Evolutionary conservation across 139 green algal genomes (phyloP), one percentile per base, ranked within the genome.

Genomic region (Pleodorina starrii): DNA sequence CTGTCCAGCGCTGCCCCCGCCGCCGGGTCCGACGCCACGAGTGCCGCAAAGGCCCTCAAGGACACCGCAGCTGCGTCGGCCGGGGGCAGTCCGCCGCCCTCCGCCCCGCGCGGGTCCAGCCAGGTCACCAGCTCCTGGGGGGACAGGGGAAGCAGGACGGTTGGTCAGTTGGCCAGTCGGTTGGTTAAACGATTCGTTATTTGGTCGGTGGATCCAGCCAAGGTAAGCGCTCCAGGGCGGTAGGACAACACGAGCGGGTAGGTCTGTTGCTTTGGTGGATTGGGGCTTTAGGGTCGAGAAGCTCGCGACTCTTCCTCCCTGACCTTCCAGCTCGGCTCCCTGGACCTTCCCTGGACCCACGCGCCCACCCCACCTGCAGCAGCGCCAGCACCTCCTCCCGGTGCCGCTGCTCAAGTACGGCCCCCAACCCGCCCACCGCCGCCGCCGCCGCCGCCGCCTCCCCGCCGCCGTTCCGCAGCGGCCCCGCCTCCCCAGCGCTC

Each of bases 61-160:
- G 80, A 75, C 59, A 86, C 80, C 14, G 42, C 80, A 7, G 80
- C 80, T 1, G 80, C 80, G 59, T 86, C 80, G 16, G 35, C 9
- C 6, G 40, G 80, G 1, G 57, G 43, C 60, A 73, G 21, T 0
- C 46, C 63, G 0, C 12, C 5, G 38, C 35, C n/a, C 63, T 27
- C n/a, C 6, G 43, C 44, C 5, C 9, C 43, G 48, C n/a, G 36
- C 16, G 66, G 32, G 66, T 79, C 82, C 44, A 88, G 44, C 82
- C 82, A 88, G 42, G 66, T 69, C 14, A 88, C 82, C 60, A 88
- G 66, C 82, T 79, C 82, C 82, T 88, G 66, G 29, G 7, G 29
- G 63, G 29, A 36, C n/a, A n/a, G n/a, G n/a, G n/a, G n/a, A n/a
- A n/a, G n/a, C n/a, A n/a, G n/a, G n/a, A n/a, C n/a, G n/a, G n/a